Evolutionary conservation across 208 protist genomes (phyloP), one percentile per base, ranked within the genome.

Genomic region (Leishmania tarentolae): DNA sequence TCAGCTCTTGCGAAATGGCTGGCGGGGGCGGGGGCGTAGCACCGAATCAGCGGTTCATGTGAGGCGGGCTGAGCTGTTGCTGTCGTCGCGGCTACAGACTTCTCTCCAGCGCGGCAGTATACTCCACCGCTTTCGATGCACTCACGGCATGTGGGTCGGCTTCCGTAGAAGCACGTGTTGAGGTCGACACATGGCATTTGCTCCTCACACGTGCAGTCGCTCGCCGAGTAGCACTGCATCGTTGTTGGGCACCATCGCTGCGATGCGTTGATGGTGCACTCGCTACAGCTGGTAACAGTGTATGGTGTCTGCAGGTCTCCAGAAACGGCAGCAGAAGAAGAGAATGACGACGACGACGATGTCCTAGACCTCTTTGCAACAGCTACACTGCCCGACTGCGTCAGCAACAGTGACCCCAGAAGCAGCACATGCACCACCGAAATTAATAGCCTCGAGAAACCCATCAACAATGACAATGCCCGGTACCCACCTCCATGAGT

Each of bases 161-260:
- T 85, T 11, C 82, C 82, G 65, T 86, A 81, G 76, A 93, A 93
- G 42, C 87, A 91, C 31, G 88, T 86, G 37, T 68, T 50, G 56
- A 93, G 78, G 42, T 81, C 75, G 0, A 90, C 79, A 77, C 87
- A 91, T 7, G 74, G 52, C 6, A 44, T 57, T 13, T 74, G 65
- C 19, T 57, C 56, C 19, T 84, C 81, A 77, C 87, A 93, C n/a
- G 66, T 83, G 73, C 90, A 93, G 70, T 83, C 82, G 72, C 13
- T 19, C 31, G 72, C 68, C 8, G 76, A 52, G 53, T 91, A 80
- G 76, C 90, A 93, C 28, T 81, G 87, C 87, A 91, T 93, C 53
- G 85, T 86, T n/a, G 80, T 79, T 0, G 87, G 90, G 76, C 86
- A 91, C 90, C 90, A 93, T 15, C 57, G 53, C 75, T 83, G 75